These are phyloP conservation scores for Kodamaea fukazawae DNA, from an alignment of 805 yeast genomes.

Conservation along the genomic window DNA sequence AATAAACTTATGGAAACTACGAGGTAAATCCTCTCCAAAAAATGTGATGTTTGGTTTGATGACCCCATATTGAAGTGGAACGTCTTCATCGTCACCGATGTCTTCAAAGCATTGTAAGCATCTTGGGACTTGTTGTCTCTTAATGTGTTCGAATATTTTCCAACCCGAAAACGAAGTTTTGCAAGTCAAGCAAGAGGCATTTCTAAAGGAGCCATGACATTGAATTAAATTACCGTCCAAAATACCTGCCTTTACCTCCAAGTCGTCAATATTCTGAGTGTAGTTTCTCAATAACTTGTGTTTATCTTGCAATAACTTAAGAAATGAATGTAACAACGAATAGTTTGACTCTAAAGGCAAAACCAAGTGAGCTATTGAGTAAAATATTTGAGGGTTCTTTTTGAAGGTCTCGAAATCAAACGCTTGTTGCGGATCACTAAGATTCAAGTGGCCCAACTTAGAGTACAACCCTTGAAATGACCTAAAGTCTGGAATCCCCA, in stretches of 20 bases:
- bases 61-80: conserved; percentile 39
- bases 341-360: conserved; percentile 42
- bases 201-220: conserved; percentile 77
- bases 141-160: conserved; percentile 43
- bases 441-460: conserved; percentile 60
- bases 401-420: conserved; percentile 71
- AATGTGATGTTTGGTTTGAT: conserved; percentile 90
- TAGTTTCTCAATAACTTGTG: conserved; percentile 40
- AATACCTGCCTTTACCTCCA: conserved; percentile 50
- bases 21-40: conserved; percentile 70
- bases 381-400: conserved; percentile 76
- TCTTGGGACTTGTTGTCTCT: conserved; percentile 48
- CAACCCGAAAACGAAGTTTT: conserved; percentile 53
- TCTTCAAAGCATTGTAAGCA: conserved; percentile 46
- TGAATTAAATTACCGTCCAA: conserved; percentile 62
- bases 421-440: conserved; percentile 88
- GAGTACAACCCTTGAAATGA: conserved; percentile 85
- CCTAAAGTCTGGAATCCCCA: conserved; percentile 91
- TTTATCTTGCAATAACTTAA: conserved; percentile 34
- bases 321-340: conserved; percentile 39
- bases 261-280: conserved; percentile 45
- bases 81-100: conserved; percentile 23
- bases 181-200: conserved; percentile 78
- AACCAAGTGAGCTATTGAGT: conserved; percentile 81
- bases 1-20: conserved; percentile 30